Evolutionary conservation across 768 basidiomycete genomes (phyloP).

Genomic region (Tulasnella sp.): DNA sequence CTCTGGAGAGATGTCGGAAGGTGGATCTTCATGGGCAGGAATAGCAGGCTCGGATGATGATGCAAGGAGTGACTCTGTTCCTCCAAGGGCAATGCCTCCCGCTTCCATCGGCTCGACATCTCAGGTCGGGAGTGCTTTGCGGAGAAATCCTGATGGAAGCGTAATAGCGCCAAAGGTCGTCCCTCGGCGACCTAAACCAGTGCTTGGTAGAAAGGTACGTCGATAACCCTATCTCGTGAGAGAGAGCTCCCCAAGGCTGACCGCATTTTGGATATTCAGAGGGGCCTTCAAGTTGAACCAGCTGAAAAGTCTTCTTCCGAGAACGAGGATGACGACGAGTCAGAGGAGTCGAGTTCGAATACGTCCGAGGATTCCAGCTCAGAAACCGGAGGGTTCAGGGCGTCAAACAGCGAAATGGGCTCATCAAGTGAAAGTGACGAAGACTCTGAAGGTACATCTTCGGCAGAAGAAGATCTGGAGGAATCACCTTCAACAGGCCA

Average conservation of each 20-base stretch:
- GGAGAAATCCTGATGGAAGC: constrained; percentile 57
- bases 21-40: constrained; percentile 24
- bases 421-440: neutral
- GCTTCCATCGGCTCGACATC: constrained; percentile 19
- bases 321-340: constrained; percentile 30
- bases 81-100: constrained; percentile 22
- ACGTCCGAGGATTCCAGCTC: constrained; percentile 58
- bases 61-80: constrained; percentile 26
- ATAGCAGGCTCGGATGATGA: constrained; percentile 24
- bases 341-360: constrained; percentile 41
- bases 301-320: constrained; percentile 13
- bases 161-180: constrained; percentile 37
- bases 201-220: neutral
- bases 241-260: neutral
- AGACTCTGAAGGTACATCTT: neutral
- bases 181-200: neutral
- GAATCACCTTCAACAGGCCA: constrained; percentile 25
- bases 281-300: neutral
- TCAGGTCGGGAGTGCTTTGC: constrained; percentile 52
- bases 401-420: neutral
- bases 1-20: constrained; percentile 31
- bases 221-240: neutral
- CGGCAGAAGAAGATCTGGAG: constrained; percentile 24
- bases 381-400: neutral
- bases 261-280: neutral